Conservation (phyloP, 768 basidiomycete species). For the Agaricus bisporus region DNA sequence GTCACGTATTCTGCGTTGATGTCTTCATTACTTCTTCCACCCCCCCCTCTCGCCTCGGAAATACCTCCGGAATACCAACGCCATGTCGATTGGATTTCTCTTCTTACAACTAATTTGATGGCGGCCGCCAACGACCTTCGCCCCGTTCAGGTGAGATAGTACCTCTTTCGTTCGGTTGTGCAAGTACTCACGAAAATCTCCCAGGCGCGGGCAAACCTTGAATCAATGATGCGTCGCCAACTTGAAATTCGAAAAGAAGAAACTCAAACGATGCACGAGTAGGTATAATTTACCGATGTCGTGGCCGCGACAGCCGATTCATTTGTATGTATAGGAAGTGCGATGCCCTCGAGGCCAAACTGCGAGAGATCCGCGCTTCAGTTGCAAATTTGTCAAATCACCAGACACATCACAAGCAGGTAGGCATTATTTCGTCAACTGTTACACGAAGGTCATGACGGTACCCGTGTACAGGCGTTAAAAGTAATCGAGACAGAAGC, state of each 20-base stretch:
- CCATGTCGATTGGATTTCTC: constrained; percentile 74
- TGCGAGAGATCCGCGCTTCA: constrained; percentile 46
- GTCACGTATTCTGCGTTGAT: constrained; percentile 75
- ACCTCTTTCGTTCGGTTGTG: neutral
- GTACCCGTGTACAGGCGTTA: neutral
- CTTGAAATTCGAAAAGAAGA: constrained; percentile 70
- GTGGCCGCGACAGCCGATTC: neutral
- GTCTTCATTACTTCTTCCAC: constrained; percentile 60
- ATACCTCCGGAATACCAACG: constrained; percentile 65
- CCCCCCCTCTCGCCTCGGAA: constrained; percentile 39
- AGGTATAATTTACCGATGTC: constrained; percentile 18
- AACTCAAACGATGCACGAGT: constrained; percentile 66
- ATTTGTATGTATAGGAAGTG: constrained; percentile 49
- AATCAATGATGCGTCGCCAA: constrained; percentile 76
- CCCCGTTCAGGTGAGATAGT: constrained; percentile 66
- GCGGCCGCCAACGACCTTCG: constrained; percentile 85
- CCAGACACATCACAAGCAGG: neutral
- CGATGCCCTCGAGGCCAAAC: constrained; percentile 57
- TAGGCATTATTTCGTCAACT: neutral
- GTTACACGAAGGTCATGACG: neutral
- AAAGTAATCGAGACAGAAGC: neutral
- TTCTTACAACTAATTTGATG: constrained; percentile 83
- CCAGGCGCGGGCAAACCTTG: constrained; percentile 76
- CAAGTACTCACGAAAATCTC: neutral
- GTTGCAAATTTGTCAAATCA: constrained; percentile 10